Conservation (phyloP, 2,329 filamentous ascomycete species). For the Fusarium bactridioides region DNA sequence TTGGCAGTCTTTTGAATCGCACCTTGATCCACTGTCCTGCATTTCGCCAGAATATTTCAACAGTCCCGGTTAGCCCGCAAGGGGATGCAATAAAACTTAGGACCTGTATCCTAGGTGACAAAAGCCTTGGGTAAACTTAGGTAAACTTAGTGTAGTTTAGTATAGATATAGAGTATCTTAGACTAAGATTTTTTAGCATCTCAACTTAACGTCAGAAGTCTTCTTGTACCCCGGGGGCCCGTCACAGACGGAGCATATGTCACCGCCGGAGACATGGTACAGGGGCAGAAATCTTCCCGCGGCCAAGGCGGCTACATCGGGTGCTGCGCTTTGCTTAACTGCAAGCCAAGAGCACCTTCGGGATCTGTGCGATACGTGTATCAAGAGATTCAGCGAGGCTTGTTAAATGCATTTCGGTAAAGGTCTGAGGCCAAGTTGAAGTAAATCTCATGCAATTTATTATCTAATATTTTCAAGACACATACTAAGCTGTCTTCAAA, state of each 20-base stretch:
- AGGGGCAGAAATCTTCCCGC: not conserved
- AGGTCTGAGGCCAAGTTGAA: accelerated
- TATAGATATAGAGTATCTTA: too few species aligned
- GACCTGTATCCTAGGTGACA: too few species aligned
- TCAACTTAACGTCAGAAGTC: too few species aligned
- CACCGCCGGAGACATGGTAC: not conserved
- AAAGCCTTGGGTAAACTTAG: too few species aligned
- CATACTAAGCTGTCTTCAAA: not conserved
- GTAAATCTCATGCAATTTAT: not conserved
- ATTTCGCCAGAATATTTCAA: not conserved
- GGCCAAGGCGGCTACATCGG: not conserved
- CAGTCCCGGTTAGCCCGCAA: too few species aligned
- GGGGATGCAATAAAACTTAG: too few species aligned
- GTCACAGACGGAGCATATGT: not conserved
- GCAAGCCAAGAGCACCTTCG: not conserved
- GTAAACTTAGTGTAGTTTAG: too few species aligned
- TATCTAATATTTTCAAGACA: not conserved
- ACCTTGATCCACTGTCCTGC: not conserved
- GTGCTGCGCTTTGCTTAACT: not conserved
- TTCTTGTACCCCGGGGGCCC: too few species aligned
- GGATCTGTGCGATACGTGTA: not conserved
- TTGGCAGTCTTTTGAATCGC: not conserved
- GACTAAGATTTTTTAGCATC: too few species aligned
- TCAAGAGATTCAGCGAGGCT: accelerated
- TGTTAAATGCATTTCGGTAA: not conserved